Base-by-base conservation (phyloP, 78 protist genomes). In the Ministeria vibrans region DNA sequence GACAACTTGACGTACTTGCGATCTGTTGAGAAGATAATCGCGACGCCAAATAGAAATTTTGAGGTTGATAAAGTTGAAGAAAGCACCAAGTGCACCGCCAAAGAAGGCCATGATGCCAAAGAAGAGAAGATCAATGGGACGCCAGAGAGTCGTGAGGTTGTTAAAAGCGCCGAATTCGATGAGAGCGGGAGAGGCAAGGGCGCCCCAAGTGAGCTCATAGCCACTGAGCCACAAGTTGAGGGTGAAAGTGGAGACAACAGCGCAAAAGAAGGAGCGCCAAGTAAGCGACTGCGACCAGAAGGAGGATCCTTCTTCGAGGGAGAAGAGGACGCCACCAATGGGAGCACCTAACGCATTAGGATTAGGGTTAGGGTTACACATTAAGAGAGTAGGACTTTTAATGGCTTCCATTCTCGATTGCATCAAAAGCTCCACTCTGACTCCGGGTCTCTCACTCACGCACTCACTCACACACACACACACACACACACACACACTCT, bases 241-340 rank as follows among this genome's bases (percentile, higher is more conserved):
- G 5, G 83, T 78, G 46, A 88, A 81, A 18, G 98, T 71, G 0
- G 95, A 69, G 28, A 82, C 62, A 78, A 91, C 81, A 68, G 94
- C 74, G 39, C 87, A 53, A 69, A 92, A 86, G 41, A 95, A 94
- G 43, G 15, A 9, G 34, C 95, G 88, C 98, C 95, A 93, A 15
- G 95, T 92, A 70, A 95, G 80, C 30, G 51, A 6, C 42, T 46
- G 79, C 28, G 43, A 46, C 86, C 81, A 82, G 75, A 64, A 75
- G 20, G 69, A 55, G 15, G 84, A 13, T 1, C 84, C 95, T 41
- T 95, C 98, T 68, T 95, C 98, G 43, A 95, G 74, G 9, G 89
- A 30, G 45, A 93, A 95, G 69, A 95, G 81, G 0, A 90, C 91
- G 46, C 98, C 98, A 7, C 96, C 98, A 69, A 93, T 85, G 7